Evolutionary conservation across 495 filamentous ascomycete species (phyloP).

Genomic region (Cercophora newfieldiana): DNA sequence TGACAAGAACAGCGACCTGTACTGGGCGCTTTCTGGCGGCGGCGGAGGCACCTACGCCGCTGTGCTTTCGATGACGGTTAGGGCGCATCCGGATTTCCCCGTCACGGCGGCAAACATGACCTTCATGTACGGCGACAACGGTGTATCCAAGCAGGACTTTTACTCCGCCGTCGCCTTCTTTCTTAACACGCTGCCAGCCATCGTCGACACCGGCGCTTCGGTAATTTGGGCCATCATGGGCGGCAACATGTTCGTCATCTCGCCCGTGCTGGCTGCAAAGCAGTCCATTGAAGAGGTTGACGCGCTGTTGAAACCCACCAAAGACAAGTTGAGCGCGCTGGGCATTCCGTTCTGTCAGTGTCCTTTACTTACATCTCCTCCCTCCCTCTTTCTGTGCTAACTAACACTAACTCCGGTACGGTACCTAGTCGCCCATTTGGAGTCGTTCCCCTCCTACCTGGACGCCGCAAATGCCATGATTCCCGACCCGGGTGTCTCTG

Average conservation of each 20-base stretch:
- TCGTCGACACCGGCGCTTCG: not conserved
- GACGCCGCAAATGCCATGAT: not conserved
- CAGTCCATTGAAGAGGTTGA: not conserved
- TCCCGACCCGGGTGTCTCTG: not conserved
- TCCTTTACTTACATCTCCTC: too few species aligned
- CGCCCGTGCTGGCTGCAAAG: not conserved
- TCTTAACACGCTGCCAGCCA: not conserved
- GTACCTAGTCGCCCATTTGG: not conserved
- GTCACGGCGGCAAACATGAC: not conserved
- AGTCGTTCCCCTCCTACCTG: not conserved
- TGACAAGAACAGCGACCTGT: slow-evolving; percentile 53
- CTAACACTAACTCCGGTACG: too few species aligned
- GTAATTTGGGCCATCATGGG: not conserved
- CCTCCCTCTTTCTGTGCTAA: too few species aligned
- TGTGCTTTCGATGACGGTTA: slow-evolving; percentile 49
- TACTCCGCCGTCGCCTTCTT: not conserved
- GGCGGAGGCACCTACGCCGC: slow-evolving; percentile 57
- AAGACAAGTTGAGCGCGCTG: not conserved
- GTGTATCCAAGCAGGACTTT: too few species aligned
- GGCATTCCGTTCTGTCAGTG: not conserved
- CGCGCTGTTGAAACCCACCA: not conserved
- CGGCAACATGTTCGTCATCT: not conserved
- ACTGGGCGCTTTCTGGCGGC: slow-evolving; percentile 62
- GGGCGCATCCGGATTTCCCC: slow-evolving; percentile 25
- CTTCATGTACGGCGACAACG: not conserved